phyloP scores from a whole-genome alignment of 371 early-diverging fungal species.

The Mucor indicus region DNA sequence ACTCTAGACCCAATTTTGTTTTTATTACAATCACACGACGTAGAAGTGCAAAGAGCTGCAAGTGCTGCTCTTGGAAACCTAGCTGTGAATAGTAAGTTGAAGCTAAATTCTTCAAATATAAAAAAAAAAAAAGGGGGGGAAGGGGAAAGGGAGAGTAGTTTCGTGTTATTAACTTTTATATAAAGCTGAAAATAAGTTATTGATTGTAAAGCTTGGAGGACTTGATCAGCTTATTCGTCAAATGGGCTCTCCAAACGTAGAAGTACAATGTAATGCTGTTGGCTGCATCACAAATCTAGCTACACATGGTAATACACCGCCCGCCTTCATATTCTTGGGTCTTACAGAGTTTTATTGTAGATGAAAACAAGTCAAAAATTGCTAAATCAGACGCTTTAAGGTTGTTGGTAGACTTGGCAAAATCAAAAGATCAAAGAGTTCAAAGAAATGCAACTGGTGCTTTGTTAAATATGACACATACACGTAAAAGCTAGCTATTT shows the following conservation, averaged over 20 bases:
- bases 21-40: slow-evolving; percentile 80
- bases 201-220: slow-evolving; percentile 85
- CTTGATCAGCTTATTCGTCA: slow-evolving; percentile 87
- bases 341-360: no score
- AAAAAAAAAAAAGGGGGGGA: no score
- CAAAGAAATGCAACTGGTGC: slow-evolving; percentile 94
- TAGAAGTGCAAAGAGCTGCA: slow-evolving; percentile 87
- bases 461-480: slow-evolving; percentile 92
- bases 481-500: no score
- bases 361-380: slow-evolving; percentile 87
- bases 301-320: slow-evolving; percentile 62
- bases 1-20: slow-evolving; percentile 82
- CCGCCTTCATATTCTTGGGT: neutral
- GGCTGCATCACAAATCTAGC: slow-evolving; percentile 95
- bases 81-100: slow-evolving; percentile 76
- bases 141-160: no score
- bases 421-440: slow-evolving; percentile 84
- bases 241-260: slow-evolving; percentile 84
- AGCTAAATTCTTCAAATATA: no score
- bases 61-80: slow-evolving; percentile 90
- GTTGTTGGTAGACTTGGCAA: slow-evolving; percentile 75
- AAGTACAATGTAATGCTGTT: slow-evolving; percentile 94
- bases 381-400: slow-evolving; percentile 83
- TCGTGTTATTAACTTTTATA: neutral
- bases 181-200: slow-evolving; percentile 73